A percentile compares a stretch with the other conserved stretches of the same genome.
phyloP scores from a whole-genome alignment of 2,329 filamentous ascomycete genomes.

The Aspergillus tubingensis region DNA sequence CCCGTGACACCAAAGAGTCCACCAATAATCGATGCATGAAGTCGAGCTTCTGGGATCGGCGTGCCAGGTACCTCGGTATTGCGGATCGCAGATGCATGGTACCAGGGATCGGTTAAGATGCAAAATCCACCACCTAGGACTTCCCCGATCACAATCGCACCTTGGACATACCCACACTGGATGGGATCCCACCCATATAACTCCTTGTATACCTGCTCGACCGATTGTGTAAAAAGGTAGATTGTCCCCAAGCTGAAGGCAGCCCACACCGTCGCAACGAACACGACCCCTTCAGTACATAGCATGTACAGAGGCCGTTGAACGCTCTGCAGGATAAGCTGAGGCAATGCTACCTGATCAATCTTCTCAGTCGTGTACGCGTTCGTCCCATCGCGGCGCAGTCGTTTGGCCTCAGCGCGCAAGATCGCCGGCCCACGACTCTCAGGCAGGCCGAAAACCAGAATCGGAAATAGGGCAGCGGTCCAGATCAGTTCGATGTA shows the following conservation, averaged over 20 bases:
- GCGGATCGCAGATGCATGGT: constrained; percentile 29
- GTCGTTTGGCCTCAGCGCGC: constrained; percentile 34
- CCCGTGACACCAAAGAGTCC: constrained; percentile 34
- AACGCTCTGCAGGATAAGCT: constrained; percentile 36
- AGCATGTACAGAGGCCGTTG: constrained; percentile 39
- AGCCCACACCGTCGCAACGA: constrained; percentile 46
- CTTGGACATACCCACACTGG: constrained; percentile 42
- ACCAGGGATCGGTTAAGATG: constrained; percentile 29
- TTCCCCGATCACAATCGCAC: constrained; percentile 45
- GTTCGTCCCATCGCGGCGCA: constrained; percentile 32
- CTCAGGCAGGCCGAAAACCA: constrained; percentile 42
- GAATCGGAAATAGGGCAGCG: constrained; percentile 37
- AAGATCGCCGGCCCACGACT: constrained; percentile 45
- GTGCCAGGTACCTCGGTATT: constrained; percentile 43
- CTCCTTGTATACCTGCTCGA: constrained; percentile 44
- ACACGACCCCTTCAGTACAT: constrained; percentile 46
- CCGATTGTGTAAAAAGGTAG: constrained; percentile 45
- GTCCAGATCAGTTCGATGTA: constrained; percentile 45
- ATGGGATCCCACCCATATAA: constrained; percentile 28
- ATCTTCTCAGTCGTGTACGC: constrained; percentile 38
- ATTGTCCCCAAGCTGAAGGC: constrained; percentile 46
- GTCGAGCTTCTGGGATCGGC: constrained; percentile 47
- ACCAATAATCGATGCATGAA: constrained; percentile 43
- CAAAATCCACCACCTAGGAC: constrained; percentile 41
- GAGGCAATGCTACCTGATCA: constrained; percentile 23